phyloP scores from a whole-genome alignment of 306 rosid species.

The Delonix regia region DNA sequence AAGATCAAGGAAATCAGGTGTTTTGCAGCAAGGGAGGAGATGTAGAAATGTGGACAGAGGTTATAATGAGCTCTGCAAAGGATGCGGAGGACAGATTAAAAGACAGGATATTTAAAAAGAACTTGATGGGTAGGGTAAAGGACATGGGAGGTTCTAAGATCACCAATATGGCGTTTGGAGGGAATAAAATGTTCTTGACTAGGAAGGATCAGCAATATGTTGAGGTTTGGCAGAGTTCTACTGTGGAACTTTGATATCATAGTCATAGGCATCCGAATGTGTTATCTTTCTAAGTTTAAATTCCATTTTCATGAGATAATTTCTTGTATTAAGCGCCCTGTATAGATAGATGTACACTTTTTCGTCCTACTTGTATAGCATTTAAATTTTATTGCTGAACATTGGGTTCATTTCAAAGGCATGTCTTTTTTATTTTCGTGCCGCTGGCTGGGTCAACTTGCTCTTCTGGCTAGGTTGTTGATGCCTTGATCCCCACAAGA shows the following conservation, averaged over 20 bases:
- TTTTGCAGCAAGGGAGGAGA: slow-evolving; percentile 79
- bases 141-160: slow-evolving; percentile 79
- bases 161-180: slow-evolving; percentile 73
- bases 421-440: background rate
- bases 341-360: background rate
- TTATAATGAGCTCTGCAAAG: slow-evolving; percentile 48
- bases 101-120: slow-evolving; percentile 72
- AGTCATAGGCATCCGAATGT: background rate
- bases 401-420: background rate
- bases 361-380: background rate
- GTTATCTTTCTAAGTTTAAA: background rate
- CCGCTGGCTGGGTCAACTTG: background rate
- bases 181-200: slow-evolving; percentile 85
- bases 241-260: slow-evolving; percentile 52
- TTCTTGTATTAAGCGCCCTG: background rate
- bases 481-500: background rate
- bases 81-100: slow-evolving; percentile 31
- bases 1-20: slow-evolving; percentile 81
- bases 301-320: background rate
- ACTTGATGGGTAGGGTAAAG: slow-evolving; percentile 73
- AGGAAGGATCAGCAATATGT: slow-evolving; percentile 80
- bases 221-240: slow-evolving; percentile 93
- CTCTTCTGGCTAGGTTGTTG: background rate
- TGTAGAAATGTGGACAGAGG: slow-evolving; percentile 87
- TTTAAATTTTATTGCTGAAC: background rate